A percentile compares a stretch with the other conserved stretches of the same genome.
Evolutionary conservation across 176 grass and related monocot genomes (phyloP).

Genomic region (Aegilops tauschii): DNA sequence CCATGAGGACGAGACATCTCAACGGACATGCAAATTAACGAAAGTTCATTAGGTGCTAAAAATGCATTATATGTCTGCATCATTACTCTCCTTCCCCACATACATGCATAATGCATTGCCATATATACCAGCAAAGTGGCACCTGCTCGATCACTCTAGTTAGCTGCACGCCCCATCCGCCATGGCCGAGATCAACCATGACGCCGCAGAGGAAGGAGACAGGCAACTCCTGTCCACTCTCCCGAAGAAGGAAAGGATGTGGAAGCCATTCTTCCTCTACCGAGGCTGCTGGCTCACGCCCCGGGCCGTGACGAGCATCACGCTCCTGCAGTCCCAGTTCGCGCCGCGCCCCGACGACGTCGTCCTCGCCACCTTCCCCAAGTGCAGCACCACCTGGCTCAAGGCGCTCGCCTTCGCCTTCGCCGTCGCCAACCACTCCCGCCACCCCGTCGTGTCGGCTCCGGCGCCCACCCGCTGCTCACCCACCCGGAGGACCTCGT

Average conservation of each 20-base stretch:
- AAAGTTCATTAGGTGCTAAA: too few relatives aligned
- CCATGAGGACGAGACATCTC: too few relatives aligned
- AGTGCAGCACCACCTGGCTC: constrained; percentile 39
- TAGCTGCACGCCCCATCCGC: background rate
- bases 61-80: too few relatives aligned
- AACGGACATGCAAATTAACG: too few relatives aligned
- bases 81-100: too few relatives aligned
- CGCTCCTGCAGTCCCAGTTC: constrained; percentile 20
- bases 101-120: background rate
- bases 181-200: background rate
- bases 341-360: constrained; percentile 22
- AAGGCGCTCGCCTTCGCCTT: constrained; percentile 45
- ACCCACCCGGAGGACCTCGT: background rate
- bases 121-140: background rate
- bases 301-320: background rate
- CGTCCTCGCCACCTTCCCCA: constrained; percentile 21
- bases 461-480: background rate
- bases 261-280: background rate
- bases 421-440: background rate
- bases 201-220: background rate
- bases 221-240: background rate
- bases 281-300: constrained; percentile 4
- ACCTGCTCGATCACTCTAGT: background rate
- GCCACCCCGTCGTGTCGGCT: background rate
- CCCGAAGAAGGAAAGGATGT: background rate